Evolutionary conservation across 2,329 filamentous ascomycete species (phyloP).

Genomic region (Septoria petroselini): DNA sequence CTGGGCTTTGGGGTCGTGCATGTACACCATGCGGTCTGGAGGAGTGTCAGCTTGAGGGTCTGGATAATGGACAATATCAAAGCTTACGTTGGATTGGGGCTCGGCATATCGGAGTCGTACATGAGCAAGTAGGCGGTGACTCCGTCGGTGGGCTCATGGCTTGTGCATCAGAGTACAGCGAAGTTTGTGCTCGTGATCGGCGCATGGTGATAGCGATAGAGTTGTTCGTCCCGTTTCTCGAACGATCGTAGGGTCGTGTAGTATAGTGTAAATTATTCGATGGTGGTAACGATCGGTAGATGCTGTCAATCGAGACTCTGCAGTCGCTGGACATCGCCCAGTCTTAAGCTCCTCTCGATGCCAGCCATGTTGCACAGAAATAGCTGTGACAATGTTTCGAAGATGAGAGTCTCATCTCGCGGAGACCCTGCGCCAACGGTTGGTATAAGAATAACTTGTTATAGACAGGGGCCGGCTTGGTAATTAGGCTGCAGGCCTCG

Average conservation of each 20-base stretch:
- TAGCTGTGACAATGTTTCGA: neutral
- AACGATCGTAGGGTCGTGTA: neutral
- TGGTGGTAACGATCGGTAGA: neutral
- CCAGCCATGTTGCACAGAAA: neutral
- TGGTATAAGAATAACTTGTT: neutral
- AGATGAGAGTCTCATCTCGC: constrained; percentile 1
- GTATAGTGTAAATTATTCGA: neutral
- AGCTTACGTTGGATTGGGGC: neutral
- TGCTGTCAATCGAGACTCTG: neutral
- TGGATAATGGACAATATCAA: neutral
- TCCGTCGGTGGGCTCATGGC: neutral
- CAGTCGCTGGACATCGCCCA: neutral
- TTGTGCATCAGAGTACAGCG: neutral
- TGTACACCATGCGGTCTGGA: neutral
- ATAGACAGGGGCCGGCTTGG: neutral
- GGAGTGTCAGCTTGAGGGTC: neutral
- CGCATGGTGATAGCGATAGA: neutral
- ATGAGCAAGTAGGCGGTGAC: neutral
- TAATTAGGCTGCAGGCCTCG: too few species aligned
- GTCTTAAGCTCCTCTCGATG: neutral
- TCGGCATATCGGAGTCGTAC: neutral
- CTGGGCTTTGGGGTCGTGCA: neutral
- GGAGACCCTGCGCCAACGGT: neutral
- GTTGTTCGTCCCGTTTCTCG: neutral
- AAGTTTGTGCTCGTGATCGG: neutral